phyloP scores from a whole-genome alignment of 495 filamentous ascomycete species.

The Trichoderma gamsii region DNA sequence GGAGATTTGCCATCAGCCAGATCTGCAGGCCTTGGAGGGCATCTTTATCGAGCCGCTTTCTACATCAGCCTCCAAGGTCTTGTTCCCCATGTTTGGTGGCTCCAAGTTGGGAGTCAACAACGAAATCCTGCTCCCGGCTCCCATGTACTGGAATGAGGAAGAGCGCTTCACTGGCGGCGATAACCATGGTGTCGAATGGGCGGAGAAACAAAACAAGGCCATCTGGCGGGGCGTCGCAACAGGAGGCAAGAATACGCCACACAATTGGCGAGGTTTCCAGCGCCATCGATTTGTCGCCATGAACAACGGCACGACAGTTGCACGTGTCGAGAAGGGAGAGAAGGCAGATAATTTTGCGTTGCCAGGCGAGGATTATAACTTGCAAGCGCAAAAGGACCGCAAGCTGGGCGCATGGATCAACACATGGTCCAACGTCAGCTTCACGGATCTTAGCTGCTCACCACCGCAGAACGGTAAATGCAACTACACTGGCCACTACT shows the following conservation, averaged over 20 bases:
- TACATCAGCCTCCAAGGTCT: constrained; percentile 44
- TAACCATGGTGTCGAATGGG: constrained; percentile 47
- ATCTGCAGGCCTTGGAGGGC: constrained; percentile 54
- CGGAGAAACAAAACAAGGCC: constrained; percentile 45
- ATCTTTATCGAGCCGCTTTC: constrained; percentile 60
- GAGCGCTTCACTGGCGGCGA: constrained; percentile 58
- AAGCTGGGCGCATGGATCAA: constrained; percentile 35
- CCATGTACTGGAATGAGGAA: constrained; percentile 68
- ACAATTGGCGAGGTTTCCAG: constrained; percentile 61
- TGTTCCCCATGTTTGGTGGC: constrained; percentile 66
- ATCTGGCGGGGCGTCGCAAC: constrained; percentile 67
- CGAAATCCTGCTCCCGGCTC: constrained; percentile 66
- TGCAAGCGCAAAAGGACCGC: constrained; percentile 30
- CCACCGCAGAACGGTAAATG: constrained; percentile 36
- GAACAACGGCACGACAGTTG: constrained; percentile 55
- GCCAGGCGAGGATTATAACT: constrained; percentile 31
- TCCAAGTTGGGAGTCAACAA: constrained; percentile 70
- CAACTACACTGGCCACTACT: constrained; percentile 46
- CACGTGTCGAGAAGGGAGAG: constrained; percentile 31
- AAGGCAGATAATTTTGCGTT: constrained; percentile 35
- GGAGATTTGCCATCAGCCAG: constrained; percentile 57
- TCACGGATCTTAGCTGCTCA: constrained; percentile 44
- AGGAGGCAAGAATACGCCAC: constrained; percentile 51
- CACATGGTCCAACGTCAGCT: constrained; percentile 40
- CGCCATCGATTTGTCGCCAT: constrained; percentile 63